Conservation (phyloP, 257 asterid genomes). For the Ilex aquifolium region DNA sequence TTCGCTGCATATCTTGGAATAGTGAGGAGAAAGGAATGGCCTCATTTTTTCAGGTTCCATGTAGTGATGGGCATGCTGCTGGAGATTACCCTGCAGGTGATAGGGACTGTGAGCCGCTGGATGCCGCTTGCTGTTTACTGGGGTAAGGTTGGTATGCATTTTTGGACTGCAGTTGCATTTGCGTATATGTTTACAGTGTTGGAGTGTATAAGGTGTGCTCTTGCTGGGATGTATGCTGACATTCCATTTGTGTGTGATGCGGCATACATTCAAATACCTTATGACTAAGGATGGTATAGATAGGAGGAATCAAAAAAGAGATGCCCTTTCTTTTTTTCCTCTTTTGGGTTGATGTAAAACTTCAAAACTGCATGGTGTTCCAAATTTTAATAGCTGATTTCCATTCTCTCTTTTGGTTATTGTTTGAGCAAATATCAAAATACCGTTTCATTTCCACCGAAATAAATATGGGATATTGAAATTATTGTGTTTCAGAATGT, state of each 20-base stretch:
- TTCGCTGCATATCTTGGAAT: conserved; percentile 76
- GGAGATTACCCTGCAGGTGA: conserved; percentile 83
- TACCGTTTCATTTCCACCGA: too few species aligned
- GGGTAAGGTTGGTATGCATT: conserved; percentile 92
- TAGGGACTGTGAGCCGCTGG: conserved; percentile 83
- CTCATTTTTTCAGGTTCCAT: conserved; percentile 84
- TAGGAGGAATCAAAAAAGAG: neutral
- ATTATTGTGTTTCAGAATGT: too few species aligned
- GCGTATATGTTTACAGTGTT: conserved; percentile 74
- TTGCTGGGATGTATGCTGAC: conserved; percentile 87
- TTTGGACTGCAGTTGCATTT: conserved; percentile 67
- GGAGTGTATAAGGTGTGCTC: conserved; percentile 75
- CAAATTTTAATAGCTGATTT: too few species aligned
- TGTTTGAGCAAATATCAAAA: too few species aligned
- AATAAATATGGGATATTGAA: too few species aligned
- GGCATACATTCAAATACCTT: conserved; percentile 86
- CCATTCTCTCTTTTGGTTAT: too few species aligned
- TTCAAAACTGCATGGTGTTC: too few species aligned
- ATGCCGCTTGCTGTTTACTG: conserved; percentile 67
- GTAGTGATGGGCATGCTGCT: conserved; percentile 88
- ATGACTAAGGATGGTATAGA: conserved; percentile 27
- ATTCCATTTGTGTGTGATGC: conserved; percentile 88
- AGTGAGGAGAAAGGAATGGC: conserved; percentile 93
- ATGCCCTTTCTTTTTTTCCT: too few species aligned
- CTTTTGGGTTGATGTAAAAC: too few species aligned